These are phyloP conservation scores for Metschnikowia borealis DNA, from an alignment of 805 yeast genomes.

Conservation along the genomic window DNA sequence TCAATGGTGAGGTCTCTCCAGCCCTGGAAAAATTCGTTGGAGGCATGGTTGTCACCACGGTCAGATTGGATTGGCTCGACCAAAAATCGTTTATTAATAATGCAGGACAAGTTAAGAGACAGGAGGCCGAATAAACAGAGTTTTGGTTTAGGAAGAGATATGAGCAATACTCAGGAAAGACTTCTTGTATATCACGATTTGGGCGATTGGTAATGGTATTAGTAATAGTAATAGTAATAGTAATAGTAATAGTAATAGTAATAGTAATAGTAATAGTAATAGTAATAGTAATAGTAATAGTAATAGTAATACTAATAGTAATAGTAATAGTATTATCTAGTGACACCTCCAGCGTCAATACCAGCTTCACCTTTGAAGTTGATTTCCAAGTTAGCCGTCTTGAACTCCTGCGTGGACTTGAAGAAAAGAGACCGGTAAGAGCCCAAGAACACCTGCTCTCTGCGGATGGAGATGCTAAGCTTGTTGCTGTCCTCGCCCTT, in stretches of 20 bases:
- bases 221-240: too few species aligned
- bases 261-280: too few species aligned
- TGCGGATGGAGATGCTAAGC: slow-evolving; percentile 64
- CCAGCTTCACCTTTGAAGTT: slow-evolving; percentile 93
- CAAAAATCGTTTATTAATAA: slow-evolving; percentile 35
- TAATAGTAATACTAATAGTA: too few species aligned
- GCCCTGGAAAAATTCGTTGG: slow-evolving; percentile 74
- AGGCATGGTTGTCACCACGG: slow-evolving; percentile 90
- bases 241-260: too few species aligned
- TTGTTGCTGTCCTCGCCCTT: slow-evolving; percentile 42
- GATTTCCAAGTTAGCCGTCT: slow-evolving; percentile 68
- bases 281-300: too few species aligned
- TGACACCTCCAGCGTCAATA: slow-evolving; percentile 97
- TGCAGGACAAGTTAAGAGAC: not conserved
- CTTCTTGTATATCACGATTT: slow-evolving; percentile 48
- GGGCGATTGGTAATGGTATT: slow-evolving; percentile 71
- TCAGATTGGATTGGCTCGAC: slow-evolving; percentile 91
- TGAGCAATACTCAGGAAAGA: too few species aligned
- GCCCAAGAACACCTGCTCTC: slow-evolving; percentile 90
- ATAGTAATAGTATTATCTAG: too few species aligned
- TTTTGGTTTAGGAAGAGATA: not conserved
- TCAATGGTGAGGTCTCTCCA: slow-evolving; percentile 70
- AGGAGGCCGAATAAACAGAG: not conserved
- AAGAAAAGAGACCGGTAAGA: slow-evolving; percentile 80
- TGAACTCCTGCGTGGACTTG: slow-evolving; percentile 70